Conservation (phyloP, 2,329 filamentous ascomycete genomes). For the Diaporthe ampelina region DNA sequence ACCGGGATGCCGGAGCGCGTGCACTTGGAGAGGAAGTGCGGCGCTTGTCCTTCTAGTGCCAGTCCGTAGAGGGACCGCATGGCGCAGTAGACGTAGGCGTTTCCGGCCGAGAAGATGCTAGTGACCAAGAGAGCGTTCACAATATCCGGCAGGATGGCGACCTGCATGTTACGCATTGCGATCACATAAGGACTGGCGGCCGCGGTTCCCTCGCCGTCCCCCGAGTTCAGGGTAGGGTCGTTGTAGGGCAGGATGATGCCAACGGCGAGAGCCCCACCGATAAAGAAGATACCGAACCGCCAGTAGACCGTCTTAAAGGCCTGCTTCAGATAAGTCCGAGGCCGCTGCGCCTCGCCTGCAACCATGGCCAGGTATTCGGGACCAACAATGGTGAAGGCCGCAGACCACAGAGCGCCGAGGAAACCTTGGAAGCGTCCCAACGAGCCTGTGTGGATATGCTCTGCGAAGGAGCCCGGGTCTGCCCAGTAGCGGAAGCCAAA, state of each 20-base stretch:
- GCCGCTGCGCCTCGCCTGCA: conserved; percentile 77
- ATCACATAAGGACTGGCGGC: conserved; percentile 75
- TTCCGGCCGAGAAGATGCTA: conserved; percentile 42
- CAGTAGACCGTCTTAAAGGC: conserved; percentile 83
- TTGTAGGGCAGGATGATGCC: conserved; percentile 78
- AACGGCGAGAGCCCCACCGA: conserved; percentile 76
- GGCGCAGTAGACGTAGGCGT: conserved; percentile 41
- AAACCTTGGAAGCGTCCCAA: conserved; percentile 80
- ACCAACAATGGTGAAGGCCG: conserved; percentile 74
- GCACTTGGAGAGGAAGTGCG: conserved; percentile 66
- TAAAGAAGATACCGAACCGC: conserved; percentile 79
- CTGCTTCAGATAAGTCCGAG: conserved; percentile 73
- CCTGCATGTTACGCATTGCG: conserved; percentile 68
- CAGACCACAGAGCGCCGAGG: conserved; percentile 75
- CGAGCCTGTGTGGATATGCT: conserved; percentile 70
- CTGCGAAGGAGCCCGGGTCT: conserved; percentile 72
- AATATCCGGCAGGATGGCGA: conserved; percentile 67
- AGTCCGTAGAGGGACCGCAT: conserved; percentile 43
- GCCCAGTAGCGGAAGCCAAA: conserved; percentile 81
- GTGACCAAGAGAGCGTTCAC: conserved; percentile 64
- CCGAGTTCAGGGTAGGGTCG: conserved; percentile 66
- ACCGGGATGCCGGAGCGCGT: conserved; percentile 73
- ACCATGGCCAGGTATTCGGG: conserved; percentile 79
- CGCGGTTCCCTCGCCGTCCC: conserved; percentile 59
- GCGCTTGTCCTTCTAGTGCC: conserved; percentile 41